Percentiles rank a stretch among this genome's conserved stretches.
Conservation (phyloP, 352 stramenopile species). For the Phytophthora sp. region DNA sequence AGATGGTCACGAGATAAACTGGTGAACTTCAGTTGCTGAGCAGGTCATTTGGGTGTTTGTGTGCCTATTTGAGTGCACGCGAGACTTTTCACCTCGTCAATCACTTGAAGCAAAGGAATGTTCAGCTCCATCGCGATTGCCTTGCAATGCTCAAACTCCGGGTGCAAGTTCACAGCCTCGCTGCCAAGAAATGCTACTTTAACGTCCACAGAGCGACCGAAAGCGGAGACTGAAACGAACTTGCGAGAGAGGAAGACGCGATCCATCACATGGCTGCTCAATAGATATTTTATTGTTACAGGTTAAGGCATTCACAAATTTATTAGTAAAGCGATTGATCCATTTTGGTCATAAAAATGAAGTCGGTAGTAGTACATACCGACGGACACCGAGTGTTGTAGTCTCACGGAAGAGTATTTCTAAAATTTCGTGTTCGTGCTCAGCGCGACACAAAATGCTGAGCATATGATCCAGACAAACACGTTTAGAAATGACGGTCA, state of each 20-base stretch:
- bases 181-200: slow-evolving; percentile 66
- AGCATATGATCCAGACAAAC: background rate
- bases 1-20: slow-evolving; percentile 47
- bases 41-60: slow-evolving; percentile 2
- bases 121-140: slow-evolving; percentile 48
- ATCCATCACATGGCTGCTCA: slow-evolving; percentile 61
- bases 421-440: slow-evolving; percentile 64
- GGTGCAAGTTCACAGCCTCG: slow-evolving; percentile 72
- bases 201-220: slow-evolving; percentile 53
- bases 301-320: slow-evolving; percentile 9
- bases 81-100: slow-evolving; percentile 57
- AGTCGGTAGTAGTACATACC: slow-evolving; percentile 48
- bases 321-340: slow-evolving; percentile 32
- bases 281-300: slow-evolving; percentile 27
- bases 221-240: slow-evolving; percentile 54
- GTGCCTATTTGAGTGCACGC: slow-evolving; percentile 29
- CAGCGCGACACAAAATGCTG: slow-evolving; percentile 77
- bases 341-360: too few species aligned
- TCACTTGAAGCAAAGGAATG: slow-evolving; percentile 61
- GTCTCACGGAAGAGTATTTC: slow-evolving; percentile 82
- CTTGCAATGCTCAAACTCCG: slow-evolving; percentile 89
- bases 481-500: slow-evolving; percentile 6
- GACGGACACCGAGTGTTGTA: slow-evolving; percentile 88
- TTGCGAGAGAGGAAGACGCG: slow-evolving; percentile 58
- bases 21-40: background rate